Percentiles rank a stretch among this genome's conserved stretches.
phyloP scores from a whole-genome alignment of 768 basidiomycete species.

The Nevesoporus exiguus region DNA sequence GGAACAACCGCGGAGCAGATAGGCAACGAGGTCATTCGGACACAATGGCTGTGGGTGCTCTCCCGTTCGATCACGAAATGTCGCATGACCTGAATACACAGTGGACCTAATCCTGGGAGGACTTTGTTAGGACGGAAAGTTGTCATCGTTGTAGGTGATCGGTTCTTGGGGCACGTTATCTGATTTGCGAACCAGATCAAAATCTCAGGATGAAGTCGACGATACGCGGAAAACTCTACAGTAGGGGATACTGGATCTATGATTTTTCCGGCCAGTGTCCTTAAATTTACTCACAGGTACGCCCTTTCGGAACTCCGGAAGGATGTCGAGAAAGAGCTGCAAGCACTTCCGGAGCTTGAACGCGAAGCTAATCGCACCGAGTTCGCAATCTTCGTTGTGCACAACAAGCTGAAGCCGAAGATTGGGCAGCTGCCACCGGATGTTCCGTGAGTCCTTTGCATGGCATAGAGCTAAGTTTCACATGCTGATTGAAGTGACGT shows the following conservation, averaged over 20 bases:
- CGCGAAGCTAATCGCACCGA: slow-evolving; percentile 72
- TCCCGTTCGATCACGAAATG: neutral
- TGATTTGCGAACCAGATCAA: slow-evolving; percentile 4
- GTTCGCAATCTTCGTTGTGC: slow-evolving; percentile 92
- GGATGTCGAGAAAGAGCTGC: slow-evolving; percentile 76
- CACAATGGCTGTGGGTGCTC: slow-evolving; percentile 86
- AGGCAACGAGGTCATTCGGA: slow-evolving; percentile 83
- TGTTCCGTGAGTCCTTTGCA: slow-evolving; percentile 47
- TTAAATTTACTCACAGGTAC: slow-evolving; percentile 51
- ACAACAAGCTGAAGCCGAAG: slow-evolving; percentile 91
- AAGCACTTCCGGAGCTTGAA: slow-evolving; percentile 64
- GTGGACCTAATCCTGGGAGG: slow-evolving; percentile 63
- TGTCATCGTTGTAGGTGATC: slow-evolving; percentile 69
- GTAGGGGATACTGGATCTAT: slow-evolving; percentile 41
- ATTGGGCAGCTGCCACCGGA: slow-evolving; percentile 66
- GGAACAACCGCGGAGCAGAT: slow-evolving; percentile 71
- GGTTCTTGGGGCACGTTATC: slow-evolving; percentile 9
- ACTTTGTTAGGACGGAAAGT: slow-evolving; percentile 75
- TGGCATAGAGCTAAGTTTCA: neutral
- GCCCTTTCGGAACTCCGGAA: slow-evolving; percentile 85
- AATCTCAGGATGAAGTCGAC: slow-evolving; percentile 75
- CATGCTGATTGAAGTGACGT: slow-evolving; percentile 2
- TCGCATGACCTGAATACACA: slow-evolving; percentile 23
- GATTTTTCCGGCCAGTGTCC: neutral
- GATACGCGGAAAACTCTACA: slow-evolving; percentile 86